A percentile compares a stretch with the other conserved stretches of the same genome.
phyloP scores from a whole-genome alignment of 2,329 filamentous ascomycete species.

The Xylariaceae sp. region DNA sequence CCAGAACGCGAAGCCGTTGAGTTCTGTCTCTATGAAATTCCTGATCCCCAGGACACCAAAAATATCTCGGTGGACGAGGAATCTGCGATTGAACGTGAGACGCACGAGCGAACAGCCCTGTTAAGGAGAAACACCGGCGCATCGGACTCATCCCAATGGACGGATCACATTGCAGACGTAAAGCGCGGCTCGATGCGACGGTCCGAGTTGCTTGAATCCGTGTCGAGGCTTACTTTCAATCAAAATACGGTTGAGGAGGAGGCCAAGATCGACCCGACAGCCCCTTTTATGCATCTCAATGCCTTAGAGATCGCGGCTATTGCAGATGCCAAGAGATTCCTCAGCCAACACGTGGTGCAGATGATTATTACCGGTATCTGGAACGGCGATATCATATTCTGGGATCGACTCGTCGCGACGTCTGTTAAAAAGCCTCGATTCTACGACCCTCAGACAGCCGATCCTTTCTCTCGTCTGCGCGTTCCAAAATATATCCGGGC shows the following conservation, averaged over 20 bases:
- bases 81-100: constrained; percentile 37
- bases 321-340: constrained; percentile 65
- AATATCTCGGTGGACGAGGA: constrained; percentile 22
- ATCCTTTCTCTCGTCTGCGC: constrained; percentile 63
- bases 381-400: constrained; percentile 70
- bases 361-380: constrained; percentile 67
- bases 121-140: constrained; percentile 29
- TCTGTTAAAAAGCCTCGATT: constrained; percentile 61
- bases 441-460: constrained; percentile 55
- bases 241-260: constrained; percentile 38
- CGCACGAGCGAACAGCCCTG: constrained; percentile 45
- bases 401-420: constrained; percentile 59
- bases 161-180: constrained; percentile 20
- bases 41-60: constrained; percentile 35
- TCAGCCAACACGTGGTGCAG: constrained; percentile 65
- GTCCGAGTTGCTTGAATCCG: constrained; percentile 47
- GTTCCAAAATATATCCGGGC: constrained; percentile 68
- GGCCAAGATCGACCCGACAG: constrained; percentile 57
- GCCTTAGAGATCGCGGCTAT: constrained; percentile 73
- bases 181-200: constrained; percentile 42
- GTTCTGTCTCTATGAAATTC: constrained; percentile 68
- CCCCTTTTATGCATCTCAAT: constrained; percentile 72
- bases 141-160: constrained; percentile 22
- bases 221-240: constrained; percentile 51
- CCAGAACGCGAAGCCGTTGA: constrained; percentile 70